phyloP scores from a whole-genome alignment of 768 basidiomycete genomes.

The Tylopilus sp. region DNA sequence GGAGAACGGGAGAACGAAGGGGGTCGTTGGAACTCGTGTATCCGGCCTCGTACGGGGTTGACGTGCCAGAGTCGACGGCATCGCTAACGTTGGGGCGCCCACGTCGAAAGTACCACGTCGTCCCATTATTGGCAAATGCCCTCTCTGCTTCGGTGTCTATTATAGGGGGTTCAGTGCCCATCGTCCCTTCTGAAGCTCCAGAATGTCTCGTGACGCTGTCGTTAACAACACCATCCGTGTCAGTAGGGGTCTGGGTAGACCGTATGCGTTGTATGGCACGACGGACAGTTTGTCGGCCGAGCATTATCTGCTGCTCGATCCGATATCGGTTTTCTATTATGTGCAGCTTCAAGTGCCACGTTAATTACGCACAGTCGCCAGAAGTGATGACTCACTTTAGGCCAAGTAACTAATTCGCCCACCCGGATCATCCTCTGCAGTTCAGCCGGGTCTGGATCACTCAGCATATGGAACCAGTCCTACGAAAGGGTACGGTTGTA shows the following conservation, averaged over 20 bases:
- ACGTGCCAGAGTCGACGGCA: constrained; percentile 30
- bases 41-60: constrained; percentile 31
- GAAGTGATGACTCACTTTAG: constrained; percentile 57
- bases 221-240: constrained; percentile 23
- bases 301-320: constrained; percentile 77
- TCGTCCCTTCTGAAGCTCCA: constrained; percentile 21
- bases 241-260: constrained; percentile 18
- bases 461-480: constrained; percentile 84
- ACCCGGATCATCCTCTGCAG: constrained; percentile 83
- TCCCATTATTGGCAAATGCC: constrained; percentile 54
- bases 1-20: constrained; percentile 39
- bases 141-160: constrained; percentile 79
- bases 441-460: constrained; percentile 78
- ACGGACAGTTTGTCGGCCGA: constrained; percentile 74
- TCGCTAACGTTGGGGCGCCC: constrained; percentile 33
- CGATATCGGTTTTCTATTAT: constrained; percentile 91
- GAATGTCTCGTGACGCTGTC: constrained; percentile 24
- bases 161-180: constrained; percentile 51
- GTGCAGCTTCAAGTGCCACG: constrained; percentile 56
- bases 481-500: constrained; percentile 25
- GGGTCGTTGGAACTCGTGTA: constrained; percentile 34
- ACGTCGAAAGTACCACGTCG: constrained; percentile 53
- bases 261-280: constrained; percentile 43
- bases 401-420: constrained; percentile 93
- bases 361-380: constrained; percentile 6